Evolutionary conservation across 495 filamentous ascomycete genomes (phyloP).

Genomic region (Xylaria acuta): DNA sequence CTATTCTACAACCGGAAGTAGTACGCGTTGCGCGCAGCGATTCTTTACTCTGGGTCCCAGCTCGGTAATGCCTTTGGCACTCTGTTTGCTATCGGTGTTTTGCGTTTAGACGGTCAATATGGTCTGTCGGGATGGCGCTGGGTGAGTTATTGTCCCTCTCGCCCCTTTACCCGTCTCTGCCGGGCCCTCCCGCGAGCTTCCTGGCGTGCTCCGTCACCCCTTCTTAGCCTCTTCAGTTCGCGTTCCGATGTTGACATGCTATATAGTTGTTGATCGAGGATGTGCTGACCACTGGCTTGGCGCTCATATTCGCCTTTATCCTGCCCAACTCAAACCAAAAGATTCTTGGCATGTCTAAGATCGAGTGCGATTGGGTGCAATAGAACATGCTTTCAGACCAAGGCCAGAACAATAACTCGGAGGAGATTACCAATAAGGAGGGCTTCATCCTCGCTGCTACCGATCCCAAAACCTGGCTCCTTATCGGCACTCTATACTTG

Average conservation of each 20-base stretch:
- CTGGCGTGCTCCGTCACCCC: no score
- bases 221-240: no score
- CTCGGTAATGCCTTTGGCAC: conserved; percentile 60
- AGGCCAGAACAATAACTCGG: conserved; percentile 23
- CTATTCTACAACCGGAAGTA: conserved; percentile 66
- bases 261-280: conserved; percentile 60
- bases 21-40: conserved; percentile 56
- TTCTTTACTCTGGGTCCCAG: conserved; percentile 59
- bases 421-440: conserved; percentile 28
- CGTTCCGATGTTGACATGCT: conserved; percentile 28
- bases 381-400: conserved; percentile 31
- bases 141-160: conserved; percentile 40
- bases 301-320: conserved; percentile 61
- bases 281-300: conserved; percentile 55
- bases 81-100: conserved; percentile 55
- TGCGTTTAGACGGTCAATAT: conserved; percentile 49
- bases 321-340: conserved; percentile 54
- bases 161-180: no score
- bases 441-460: conserved; percentile 26
- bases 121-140: conserved; percentile 55
- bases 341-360: conserved; percentile 18
- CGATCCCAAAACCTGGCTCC: conserved; percentile 32
- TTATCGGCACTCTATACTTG: conserved; percentile 30
- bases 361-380: conserved; percentile 31
- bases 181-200: no score